Evolutionary conservation across 176 grass and related monocot genomes (phyloP).

Genomic region (Musa troglodytarum): DNA sequence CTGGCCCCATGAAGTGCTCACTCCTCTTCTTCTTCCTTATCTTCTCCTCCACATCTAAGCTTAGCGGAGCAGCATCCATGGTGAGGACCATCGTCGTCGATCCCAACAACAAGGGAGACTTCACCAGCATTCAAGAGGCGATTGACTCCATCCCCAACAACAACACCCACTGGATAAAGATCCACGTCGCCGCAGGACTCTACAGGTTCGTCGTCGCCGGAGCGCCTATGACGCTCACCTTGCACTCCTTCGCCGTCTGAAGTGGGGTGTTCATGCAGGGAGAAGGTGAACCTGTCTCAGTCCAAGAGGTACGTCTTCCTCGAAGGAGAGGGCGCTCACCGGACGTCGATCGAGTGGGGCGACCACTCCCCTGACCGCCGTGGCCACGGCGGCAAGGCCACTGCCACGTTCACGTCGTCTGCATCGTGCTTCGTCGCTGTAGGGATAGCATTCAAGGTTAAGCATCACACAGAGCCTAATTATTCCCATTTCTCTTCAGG

Average conservation of each 20-base stretch:
- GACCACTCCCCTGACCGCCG: slow-evolving; percentile 20
- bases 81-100: background rate
- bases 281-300: too few species aligned
- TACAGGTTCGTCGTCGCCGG: slow-evolving; percentile 28
- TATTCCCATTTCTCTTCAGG: too few species aligned
- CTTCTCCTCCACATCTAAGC: too few species aligned
- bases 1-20: too few species aligned
- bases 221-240: too few species aligned
- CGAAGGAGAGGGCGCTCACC: too few species aligned
- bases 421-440: slow-evolving; percentile 7
- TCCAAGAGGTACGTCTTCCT: too few species aligned
- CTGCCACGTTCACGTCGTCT: slow-evolving; percentile 33
- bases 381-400: slow-evolving; percentile 4
- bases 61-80: background rate
- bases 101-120: slow-evolving; percentile 2
- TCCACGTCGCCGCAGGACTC: slow-evolving; percentile 39
- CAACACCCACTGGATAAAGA: slow-evolving; percentile 34
- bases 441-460: slow-evolving; percentile 12
- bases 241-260: too few species aligned
- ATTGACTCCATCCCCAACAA: slow-evolving; percentile 30
- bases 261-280: too few species aligned
- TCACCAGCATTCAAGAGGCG: slow-evolving; percentile 33
- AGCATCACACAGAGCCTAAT: too few species aligned
- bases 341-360: slow-evolving; percentile 32
- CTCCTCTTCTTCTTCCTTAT: too few species aligned